A percentile compares a stretch with the other conserved stretches of the same genome.
Evolutionary conservation across 495 filamentous ascomycete species (phyloP).

Genomic region (Letharia lupina): DNA sequence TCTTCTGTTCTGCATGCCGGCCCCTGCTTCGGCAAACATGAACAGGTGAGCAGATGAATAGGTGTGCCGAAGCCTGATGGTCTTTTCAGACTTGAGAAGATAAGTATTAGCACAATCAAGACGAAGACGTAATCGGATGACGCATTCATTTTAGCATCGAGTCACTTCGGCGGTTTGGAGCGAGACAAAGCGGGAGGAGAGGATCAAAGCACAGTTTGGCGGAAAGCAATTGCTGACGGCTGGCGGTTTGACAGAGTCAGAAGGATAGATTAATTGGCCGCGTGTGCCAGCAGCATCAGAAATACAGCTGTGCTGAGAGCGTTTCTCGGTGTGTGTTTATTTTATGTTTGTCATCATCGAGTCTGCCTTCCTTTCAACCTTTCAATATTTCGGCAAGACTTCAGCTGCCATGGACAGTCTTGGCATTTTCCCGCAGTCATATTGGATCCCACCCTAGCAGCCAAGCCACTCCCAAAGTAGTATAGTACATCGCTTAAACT

Average conservation of each 20-base stretch:
- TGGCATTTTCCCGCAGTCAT: constrained; percentile 3
- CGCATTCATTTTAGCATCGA: not conserved
- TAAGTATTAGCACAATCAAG: not conserved
- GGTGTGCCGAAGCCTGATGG: not conserved
- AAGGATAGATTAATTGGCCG: not conserved
- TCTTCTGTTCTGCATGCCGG: not conserved
- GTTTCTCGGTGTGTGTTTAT: not conserved
- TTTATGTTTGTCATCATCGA: not conserved
- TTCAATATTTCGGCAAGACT: not conserved
- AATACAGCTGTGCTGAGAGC: not conserved
- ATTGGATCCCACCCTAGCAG: not conserved
- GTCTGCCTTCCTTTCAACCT: not conserved
- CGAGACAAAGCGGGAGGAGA: not conserved
- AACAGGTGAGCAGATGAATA: not conserved
- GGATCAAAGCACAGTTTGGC: not conserved
- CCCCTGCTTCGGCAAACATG: not conserved
- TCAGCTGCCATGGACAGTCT: not conserved
- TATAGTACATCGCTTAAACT: not conserved
- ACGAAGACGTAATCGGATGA: not conserved
- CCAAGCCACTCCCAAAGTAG: not conserved
- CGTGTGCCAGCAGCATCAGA: not conserved
- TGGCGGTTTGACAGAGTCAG: not conserved
- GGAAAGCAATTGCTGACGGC: no score
- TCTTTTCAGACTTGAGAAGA: not conserved
- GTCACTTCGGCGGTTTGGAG: not conserved